Conservation (phyloP, 1,139 yeast genomes). For the Sugiyamaella japonica region DNA sequence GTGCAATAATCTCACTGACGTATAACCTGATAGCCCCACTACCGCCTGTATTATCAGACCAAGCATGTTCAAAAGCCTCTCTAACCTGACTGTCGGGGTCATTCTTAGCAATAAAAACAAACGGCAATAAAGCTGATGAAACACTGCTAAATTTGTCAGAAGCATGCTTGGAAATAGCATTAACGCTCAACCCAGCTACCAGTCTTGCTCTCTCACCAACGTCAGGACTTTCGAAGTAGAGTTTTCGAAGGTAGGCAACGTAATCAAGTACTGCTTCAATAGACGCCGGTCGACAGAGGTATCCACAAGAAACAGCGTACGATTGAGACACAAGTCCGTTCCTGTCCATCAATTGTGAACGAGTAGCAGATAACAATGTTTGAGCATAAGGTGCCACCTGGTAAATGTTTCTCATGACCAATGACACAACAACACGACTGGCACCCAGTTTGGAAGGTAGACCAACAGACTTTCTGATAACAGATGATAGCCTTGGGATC, state of each 20-base stretch:
- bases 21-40: conserved; percentile 70
- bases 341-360: conserved; percentile 62
- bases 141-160: conserved; percentile 66
- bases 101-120: conserved; percentile 75
- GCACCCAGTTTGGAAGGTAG: conserved; percentile 90
- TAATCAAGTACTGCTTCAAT: conserved; percentile 56
- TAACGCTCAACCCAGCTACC: conserved; percentile 63
- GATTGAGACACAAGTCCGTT: conserved; percentile 73
- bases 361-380: conserved; percentile 56
- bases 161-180: conserved; percentile 68
- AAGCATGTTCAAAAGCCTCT: conserved; percentile 58
- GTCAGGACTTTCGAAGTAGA: conserved; percentile 60
- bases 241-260: conserved; percentile 50
- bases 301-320: conserved; percentile 80
- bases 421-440: conserved; percentile 67
- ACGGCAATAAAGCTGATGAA: conserved; percentile 68
- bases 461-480: conserved; percentile 74
- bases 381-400: conserved; percentile 63
- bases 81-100: conserved; percentile 55
- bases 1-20: conserved; percentile 62
- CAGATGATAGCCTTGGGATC: conserved; percentile 48
- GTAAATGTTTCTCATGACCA: conserved; percentile 59
- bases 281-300: conserved; percentile 64
- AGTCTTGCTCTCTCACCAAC: conserved; percentile 49
- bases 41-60: conserved; percentile 82